phyloP scores from a whole-genome alignment of 2,329 filamentous ascomycete species.

The Incumbomyces lentus region DNA sequence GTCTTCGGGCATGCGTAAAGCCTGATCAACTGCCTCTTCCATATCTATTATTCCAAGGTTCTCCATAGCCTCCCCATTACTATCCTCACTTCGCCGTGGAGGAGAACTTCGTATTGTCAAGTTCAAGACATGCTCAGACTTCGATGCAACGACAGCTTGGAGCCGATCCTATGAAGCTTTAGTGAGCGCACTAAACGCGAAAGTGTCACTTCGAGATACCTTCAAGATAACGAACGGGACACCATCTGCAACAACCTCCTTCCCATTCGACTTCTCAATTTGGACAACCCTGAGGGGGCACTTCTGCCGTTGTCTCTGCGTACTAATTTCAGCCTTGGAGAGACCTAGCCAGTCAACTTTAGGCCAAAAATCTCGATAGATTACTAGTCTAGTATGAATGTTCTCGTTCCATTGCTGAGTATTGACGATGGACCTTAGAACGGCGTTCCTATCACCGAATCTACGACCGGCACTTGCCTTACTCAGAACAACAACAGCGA shows the following conservation, averaged over 20 bases:
- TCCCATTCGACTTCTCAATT: slow-evolving; percentile 55
- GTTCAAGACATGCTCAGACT: not conserved
- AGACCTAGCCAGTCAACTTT: slow-evolving; percentile 33
- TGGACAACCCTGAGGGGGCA: slow-evolving; percentile 46
- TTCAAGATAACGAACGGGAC: slow-evolving; percentile 31
- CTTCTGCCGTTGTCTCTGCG: not conserved
- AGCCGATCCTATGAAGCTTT: slow-evolving; percentile 4
- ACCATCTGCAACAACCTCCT: slow-evolving; percentile 26
- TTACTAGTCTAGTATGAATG: slow-evolving; percentile 59
- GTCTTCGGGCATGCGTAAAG: slow-evolving; percentile 8
- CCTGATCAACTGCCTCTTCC: slow-evolving; percentile 8
- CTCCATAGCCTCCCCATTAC: not conserved
- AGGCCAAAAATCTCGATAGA: slow-evolving; percentile 66
- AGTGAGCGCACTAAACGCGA: not conserved
- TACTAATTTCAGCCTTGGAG: slow-evolving; percentile 7
- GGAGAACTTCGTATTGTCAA: slow-evolving; percentile 9
- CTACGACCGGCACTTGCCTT: slow-evolving; percentile 78
- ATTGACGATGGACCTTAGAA: slow-evolving; percentile 64
- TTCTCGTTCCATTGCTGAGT: slow-evolving; percentile 71
- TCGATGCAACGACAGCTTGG: slow-evolving; percentile 1
- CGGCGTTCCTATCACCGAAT: slow-evolving; percentile 47
- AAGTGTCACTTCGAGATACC: slow-evolving; percentile 21
- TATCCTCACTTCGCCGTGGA: not conserved
- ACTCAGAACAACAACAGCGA: slow-evolving; percentile 65
- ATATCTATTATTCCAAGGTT: slow-evolving; percentile 5